phyloP scores from a whole-genome alignment of 495 filamentous ascomycete species.

The Cercophora samala region DNA sequence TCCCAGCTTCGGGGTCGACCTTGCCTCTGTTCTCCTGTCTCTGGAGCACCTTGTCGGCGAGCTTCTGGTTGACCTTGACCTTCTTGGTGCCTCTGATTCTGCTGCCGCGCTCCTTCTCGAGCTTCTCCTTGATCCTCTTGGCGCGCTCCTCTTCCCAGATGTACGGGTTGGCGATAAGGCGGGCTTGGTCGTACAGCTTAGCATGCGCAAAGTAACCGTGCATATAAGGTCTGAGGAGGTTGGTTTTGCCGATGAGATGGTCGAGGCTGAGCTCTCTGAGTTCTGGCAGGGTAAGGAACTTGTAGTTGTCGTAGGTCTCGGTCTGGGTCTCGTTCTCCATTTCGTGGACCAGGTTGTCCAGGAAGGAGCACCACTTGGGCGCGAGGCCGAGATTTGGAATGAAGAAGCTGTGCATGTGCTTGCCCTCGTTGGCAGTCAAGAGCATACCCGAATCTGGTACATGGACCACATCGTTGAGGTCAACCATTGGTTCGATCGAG shows the following conservation, averaged over 20 bases:
- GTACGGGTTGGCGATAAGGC: constrained; percentile 86
- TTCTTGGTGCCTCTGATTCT: constrained; percentile 91
- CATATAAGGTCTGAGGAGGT: constrained; percentile 90
- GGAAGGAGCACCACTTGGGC: constrained; percentile 91
- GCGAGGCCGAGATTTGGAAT: constrained; percentile 85
- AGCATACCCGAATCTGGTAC: constrained; percentile 86
- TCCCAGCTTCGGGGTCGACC: constrained; percentile 54
- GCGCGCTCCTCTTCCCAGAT: constrained; percentile 84
- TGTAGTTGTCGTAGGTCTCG: constrained; percentile 96
- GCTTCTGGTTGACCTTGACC: constrained; percentile 79
- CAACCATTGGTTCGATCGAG: constrained; percentile 89
- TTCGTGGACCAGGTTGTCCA: constrained; percentile 96
- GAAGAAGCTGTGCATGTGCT: constrained; percentile 80
- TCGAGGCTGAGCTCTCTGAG: constrained; percentile 75
- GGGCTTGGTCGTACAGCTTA: constrained; percentile 89
- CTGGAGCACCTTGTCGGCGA: constrained; percentile 79
- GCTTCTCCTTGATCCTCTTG: constrained; percentile 84
- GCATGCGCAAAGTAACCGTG: constrained; percentile 97
- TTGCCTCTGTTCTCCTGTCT: constrained; percentile 77
- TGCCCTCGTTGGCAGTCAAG: constrained; percentile 82
- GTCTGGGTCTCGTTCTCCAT: constrained; percentile 77
- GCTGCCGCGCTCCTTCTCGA: constrained; percentile 88
- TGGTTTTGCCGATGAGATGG: constrained; percentile 82
- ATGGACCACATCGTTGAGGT: constrained; percentile 89
- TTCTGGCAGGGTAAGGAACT: constrained; percentile 87